Conservation (phyloP, 768 basidiomycete species). For the Termitomyces bulborhizus region DNA sequence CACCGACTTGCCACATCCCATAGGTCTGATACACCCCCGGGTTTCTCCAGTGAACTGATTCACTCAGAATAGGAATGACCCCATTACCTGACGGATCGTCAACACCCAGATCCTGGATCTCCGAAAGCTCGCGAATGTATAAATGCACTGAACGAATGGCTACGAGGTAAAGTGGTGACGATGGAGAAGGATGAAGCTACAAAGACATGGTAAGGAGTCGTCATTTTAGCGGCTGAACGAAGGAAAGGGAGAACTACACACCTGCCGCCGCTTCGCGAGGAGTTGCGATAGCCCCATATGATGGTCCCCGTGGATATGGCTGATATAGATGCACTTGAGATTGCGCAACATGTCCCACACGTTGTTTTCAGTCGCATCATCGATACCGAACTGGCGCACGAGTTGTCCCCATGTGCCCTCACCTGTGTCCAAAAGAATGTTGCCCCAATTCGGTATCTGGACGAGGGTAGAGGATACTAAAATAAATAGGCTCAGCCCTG, state of each 20-base stretch:
- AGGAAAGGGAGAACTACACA: conserved; percentile 19
- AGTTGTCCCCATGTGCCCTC: conserved; percentile 95
- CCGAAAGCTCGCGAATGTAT: conserved; percentile 68
- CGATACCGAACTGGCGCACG: conserved; percentile 63
- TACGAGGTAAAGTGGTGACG: conserved; percentile 67
- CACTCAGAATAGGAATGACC: conserved; percentile 49
- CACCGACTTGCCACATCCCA: conserved; percentile 39
- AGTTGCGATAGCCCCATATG: conserved; percentile 79
- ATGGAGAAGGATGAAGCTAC: conserved; percentile 60
- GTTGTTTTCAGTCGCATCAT: conserved; percentile 23
- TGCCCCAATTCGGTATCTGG: conserved; percentile 64
- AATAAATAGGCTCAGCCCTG: not conserved
- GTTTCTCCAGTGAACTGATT: conserved; percentile 45
- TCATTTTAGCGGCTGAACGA: not conserved
- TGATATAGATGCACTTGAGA: conserved; percentile 76
- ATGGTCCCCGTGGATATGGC: conserved; percentile 91
- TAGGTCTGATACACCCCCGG: conserved; percentile 26
- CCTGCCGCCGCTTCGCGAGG: conserved; percentile 63
- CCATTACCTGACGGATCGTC: conserved; percentile 39
- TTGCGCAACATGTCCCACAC: conserved; percentile 61
- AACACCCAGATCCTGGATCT: conserved; percentile 69
- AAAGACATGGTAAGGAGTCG: not conserved
- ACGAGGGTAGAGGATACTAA: conserved; percentile 74
- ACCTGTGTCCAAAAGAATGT: conserved; percentile 81
- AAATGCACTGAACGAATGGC: conserved; percentile 47